These are phyloP conservation scores for Naematelia encephala DNA, from an alignment of 768 basidiomycete species.

Conservation along the genomic window DNA sequence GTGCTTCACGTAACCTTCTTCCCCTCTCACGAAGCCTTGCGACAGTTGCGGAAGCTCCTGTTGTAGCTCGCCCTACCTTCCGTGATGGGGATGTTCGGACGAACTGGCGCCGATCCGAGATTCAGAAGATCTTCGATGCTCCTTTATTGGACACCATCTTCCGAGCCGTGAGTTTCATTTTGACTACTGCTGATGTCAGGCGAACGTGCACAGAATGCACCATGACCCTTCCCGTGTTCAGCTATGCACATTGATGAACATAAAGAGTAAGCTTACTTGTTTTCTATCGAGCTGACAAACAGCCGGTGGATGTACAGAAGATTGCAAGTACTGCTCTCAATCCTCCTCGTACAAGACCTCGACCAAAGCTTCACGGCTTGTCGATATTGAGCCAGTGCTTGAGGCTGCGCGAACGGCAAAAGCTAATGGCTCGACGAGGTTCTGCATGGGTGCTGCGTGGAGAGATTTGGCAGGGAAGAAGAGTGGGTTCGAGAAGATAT, in stretches of 20 bases:
- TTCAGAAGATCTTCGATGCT: conserved; percentile 77
- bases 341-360: conserved; percentile 87
- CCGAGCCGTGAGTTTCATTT: conserved; percentile 58
- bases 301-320: conserved; percentile 95
- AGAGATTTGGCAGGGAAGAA: conserved; percentile 88
- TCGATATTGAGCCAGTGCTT: conserved; percentile 87
- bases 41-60: conserved; percentile 34
- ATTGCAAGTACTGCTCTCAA: conserved; percentile 98
- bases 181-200: conserved; percentile 20
- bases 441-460: conserved; percentile 99
- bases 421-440: conserved; percentile 91
- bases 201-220: conserved; percentile 74
- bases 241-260: conserved; percentile 96
- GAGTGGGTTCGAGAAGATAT: conserved; percentile 85
- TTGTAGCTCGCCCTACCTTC: conserved; percentile 1
- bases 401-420: conserved; percentile 91
- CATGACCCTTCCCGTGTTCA: conserved; percentile 90
- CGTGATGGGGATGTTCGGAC: conserved; percentile 54
- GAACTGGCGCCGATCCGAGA: conserved; percentile 74
- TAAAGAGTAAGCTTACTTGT: conserved; percentile 69
- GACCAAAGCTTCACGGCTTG: conserved; percentile 79
- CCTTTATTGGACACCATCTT: conserved; percentile 87
- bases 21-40: conserved; percentile 32
- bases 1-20: conserved; percentile 1
- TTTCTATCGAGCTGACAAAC: conserved; percentile 13